These are phyloP conservation scores for Camellia granthamiana DNA, from an alignment of 148 eudicot genomes.

Conservation along the genomic window DNA sequence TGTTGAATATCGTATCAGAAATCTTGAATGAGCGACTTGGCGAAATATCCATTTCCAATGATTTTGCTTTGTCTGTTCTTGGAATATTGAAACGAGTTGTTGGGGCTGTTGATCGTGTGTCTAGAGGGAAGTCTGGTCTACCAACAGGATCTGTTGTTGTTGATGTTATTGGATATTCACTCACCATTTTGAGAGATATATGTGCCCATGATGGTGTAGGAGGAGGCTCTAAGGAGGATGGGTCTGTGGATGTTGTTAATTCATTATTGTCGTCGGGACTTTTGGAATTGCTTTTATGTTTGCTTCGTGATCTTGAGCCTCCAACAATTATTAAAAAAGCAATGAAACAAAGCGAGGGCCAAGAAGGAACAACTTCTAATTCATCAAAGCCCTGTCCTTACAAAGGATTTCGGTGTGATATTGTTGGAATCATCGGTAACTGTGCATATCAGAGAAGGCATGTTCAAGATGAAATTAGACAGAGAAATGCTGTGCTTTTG, in stretches of 20 bases:
- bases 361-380: slow-evolving; percentile 23
- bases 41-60: slow-evolving; percentile 37
- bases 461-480: slow-evolving; percentile 76
- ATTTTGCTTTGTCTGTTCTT: slow-evolving; percentile 48
- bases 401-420: slow-evolving; percentile 78
- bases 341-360: slow-evolving; percentile 31
- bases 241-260: slow-evolving; percentile 29
- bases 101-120: slow-evolving; percentile 33
- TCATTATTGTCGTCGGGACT: slow-evolving; percentile 52
- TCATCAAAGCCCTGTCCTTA: slow-evolving; percentile 59
- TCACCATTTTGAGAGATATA: slow-evolving; percentile 67
- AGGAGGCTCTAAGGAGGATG: slow-evolving; percentile 14
- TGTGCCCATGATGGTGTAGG: slow-evolving; percentile 44
- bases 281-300: slow-evolving; percentile 53
- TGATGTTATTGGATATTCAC: slow-evolving; percentile 75
- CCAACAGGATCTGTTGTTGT: slow-evolving; percentile 52
- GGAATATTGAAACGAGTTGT: slow-evolving; percentile 45
- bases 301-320: slow-evolving; percentile 76
- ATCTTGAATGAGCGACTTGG: slow-evolving; percentile 50
- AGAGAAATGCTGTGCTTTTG: slow-evolving; percentile 54
- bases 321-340: slow-evolving; percentile 67
- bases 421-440: slow-evolving; percentile 75
- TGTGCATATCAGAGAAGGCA: slow-evolving; percentile 55
- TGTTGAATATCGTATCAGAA: slow-evolving; percentile 53
- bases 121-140: slow-evolving; percentile 38